A percentile compares a stretch with the other conserved stretches of the same genome.
These are phyloP conservation scores for Carpinus viminea DNA, from an alignment of 306 rosid species.

Conservation along the genomic window DNA sequence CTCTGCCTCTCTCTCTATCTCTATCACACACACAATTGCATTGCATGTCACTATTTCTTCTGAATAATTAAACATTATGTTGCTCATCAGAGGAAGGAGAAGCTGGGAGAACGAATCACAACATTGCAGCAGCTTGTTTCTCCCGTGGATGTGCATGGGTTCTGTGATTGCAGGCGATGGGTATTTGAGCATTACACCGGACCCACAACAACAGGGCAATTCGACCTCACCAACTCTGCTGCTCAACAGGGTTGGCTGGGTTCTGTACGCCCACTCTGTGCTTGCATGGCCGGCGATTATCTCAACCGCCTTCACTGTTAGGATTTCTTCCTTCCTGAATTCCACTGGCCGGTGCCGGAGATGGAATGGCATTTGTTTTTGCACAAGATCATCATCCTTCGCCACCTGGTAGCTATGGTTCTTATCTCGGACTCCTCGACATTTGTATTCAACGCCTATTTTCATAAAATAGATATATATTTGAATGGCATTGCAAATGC, in stretches of 20 bases:
- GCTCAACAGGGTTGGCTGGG: slow-evolving; percentile 44
- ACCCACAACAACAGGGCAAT: slow-evolving; percentile 31
- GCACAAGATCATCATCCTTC: slow-evolving; percentile 53
- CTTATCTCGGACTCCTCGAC: slow-evolving; percentile 54
- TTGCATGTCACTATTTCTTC: not conserved
- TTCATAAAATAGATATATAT: not conserved
- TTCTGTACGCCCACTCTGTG: slow-evolving; percentile 41
- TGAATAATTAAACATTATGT: no score
- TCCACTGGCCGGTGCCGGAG: slow-evolving; percentile 38
- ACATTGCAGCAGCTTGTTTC: slow-evolving; percentile 88
- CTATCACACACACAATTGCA: not conserved
- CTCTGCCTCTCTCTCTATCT: not conserved
- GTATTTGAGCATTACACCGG: slow-evolving; percentile 49
- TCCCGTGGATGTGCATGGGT: slow-evolving; percentile 58
- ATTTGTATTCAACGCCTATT: slow-evolving; percentile 25
- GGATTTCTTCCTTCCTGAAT: slow-evolving; percentile 43
- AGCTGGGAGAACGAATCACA: slow-evolving; percentile 75
- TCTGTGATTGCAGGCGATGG: slow-evolving; percentile 46
- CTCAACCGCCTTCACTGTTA: slow-evolving; percentile 53
- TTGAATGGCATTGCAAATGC: not conserved
- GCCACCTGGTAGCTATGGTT: slow-evolving; percentile 50
- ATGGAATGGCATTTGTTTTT: slow-evolving; percentile 57
- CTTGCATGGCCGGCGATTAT: slow-evolving; percentile 56
- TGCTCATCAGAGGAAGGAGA: slow-evolving; percentile 65
- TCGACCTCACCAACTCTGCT: slow-evolving; percentile 18